Evolutionary conservation across 2,329 filamentous ascomycete genomes (phyloP).

Genomic region (Diaporthe citrichinensis): DNA sequence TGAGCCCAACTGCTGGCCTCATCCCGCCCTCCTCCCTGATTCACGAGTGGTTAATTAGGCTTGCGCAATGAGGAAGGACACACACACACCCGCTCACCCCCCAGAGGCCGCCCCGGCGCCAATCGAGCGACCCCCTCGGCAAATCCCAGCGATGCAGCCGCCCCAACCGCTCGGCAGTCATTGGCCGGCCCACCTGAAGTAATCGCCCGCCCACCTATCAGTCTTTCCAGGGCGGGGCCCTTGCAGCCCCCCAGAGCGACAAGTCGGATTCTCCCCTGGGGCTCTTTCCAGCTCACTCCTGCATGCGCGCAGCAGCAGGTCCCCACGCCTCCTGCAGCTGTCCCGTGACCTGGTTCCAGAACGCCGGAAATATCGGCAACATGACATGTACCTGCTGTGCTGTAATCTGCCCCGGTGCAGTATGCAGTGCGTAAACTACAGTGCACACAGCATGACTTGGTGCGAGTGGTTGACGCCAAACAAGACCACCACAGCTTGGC

Average conservation of each 20-base stretch:
- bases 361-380: constrained; percentile 13
- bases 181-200: not conserved
- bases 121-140: constrained; percentile 23
- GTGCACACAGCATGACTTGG: too few relatives aligned
- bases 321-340: not conserved
- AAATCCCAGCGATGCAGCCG: constrained; percentile 5
- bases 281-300: constrained; percentile 34
- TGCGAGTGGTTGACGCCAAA: not conserved
- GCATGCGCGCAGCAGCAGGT: constrained; percentile 13
- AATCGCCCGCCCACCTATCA: constrained; percentile 3
- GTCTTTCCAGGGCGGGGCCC: not conserved
- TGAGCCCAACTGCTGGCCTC: not conserved
- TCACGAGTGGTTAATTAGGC: not conserved
- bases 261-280: constrained; percentile 12
- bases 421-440: not conserved
- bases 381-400: not conserved
- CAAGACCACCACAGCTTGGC: not conserved
- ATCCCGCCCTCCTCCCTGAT: not conserved
- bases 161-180: constrained; percentile 14
- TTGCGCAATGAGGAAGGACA: not conserved
- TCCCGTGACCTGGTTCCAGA: constrained; percentile 20
- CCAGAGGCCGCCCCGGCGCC: constrained; percentile 26
- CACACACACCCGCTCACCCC: constrained; percentile 9
- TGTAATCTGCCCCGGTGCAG: not conserved
- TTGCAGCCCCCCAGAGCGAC: not conserved